phyloP scores from a whole-genome alignment of 306 rosid genomes.

The Comarum palustre region DNA sequence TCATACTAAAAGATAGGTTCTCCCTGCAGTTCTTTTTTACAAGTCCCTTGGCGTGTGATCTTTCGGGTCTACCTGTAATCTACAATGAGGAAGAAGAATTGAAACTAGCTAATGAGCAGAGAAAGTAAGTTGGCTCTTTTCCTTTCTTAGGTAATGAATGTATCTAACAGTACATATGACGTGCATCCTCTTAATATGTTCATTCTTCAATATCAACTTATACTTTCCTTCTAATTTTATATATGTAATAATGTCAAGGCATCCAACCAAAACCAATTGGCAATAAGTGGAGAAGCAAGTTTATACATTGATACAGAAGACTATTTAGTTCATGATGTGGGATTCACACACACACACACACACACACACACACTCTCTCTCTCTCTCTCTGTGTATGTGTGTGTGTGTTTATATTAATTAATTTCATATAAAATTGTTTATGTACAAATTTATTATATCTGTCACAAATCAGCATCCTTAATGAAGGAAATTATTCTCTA shows the following conservation, averaged over 20 bases:
- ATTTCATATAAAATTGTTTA: no score
- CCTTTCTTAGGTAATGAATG: not conserved
- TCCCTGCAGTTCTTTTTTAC: constrained; percentile 71
- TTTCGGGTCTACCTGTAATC: constrained; percentile 64
- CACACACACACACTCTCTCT: no score
- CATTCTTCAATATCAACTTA: not conserved
- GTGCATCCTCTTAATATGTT: not conserved
- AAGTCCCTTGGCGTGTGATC: constrained; percentile 75
- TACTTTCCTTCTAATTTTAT: not conserved
- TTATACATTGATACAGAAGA: not conserved
- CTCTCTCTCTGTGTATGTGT: no score
- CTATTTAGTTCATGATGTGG: not conserved
- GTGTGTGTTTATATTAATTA: no score
- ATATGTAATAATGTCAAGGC: not conserved
- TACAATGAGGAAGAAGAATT: constrained; percentile 41
- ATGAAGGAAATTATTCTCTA: not conserved
- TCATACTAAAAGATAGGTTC: constrained; percentile 14
- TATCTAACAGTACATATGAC: not conserved
- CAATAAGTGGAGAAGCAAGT: not conserved
- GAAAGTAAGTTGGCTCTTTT: constrained; percentile 49
- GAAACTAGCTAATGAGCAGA: constrained; percentile 49
- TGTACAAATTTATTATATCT: no score
- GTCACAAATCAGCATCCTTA: not conserved
- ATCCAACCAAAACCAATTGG: not conserved
- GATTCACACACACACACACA: no score